Conservation (phyloP, 495 filamentous ascomycete species). For the Penicillium manginii region DNA sequence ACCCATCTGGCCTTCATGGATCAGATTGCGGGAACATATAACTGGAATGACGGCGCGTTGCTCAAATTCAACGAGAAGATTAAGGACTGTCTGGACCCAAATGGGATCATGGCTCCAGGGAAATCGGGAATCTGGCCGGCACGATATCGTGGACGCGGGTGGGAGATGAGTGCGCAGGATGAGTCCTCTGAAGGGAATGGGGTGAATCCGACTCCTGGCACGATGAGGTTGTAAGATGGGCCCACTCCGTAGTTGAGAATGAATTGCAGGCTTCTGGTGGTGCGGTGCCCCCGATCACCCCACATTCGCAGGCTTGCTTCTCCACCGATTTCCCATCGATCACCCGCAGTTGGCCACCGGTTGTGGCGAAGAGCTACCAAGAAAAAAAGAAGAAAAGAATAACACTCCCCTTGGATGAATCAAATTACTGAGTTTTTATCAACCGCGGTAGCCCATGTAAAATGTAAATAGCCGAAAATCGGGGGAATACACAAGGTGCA, state of each 20-base stretch:
- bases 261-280: no score
- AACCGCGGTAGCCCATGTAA: neutral
- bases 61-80: constrained; percentile 58
- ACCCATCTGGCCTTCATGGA: constrained; percentile 61
- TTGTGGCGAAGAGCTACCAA: neutral
- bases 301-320: neutral
- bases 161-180: constrained; percentile 15
- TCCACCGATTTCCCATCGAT: neutral
- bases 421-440: neutral
- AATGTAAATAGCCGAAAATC: neutral
- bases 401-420: neutral
- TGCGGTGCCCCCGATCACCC: neutral
- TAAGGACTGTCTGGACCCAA: constrained; percentile 62
- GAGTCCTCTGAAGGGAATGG: constrained; percentile 14
- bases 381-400: neutral
- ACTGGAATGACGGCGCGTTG: constrained; percentile 55
- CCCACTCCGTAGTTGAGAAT: no score
- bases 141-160: constrained; percentile 41
- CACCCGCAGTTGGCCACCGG: constrained; percentile 3
- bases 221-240: constrained; percentile 6
- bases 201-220: constrained; percentile 5
- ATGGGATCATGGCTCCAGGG: constrained; percentile 60
- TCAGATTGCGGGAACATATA: constrained; percentile 57
- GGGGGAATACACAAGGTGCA: neutral
- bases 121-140: constrained; percentile 60